Percentiles rank a stretch among this genome's conserved stretches.
These are phyloP conservation scores for Salix viminalis DNA, from an alignment of 345 rosid species.

Conservation along the genomic window DNA sequence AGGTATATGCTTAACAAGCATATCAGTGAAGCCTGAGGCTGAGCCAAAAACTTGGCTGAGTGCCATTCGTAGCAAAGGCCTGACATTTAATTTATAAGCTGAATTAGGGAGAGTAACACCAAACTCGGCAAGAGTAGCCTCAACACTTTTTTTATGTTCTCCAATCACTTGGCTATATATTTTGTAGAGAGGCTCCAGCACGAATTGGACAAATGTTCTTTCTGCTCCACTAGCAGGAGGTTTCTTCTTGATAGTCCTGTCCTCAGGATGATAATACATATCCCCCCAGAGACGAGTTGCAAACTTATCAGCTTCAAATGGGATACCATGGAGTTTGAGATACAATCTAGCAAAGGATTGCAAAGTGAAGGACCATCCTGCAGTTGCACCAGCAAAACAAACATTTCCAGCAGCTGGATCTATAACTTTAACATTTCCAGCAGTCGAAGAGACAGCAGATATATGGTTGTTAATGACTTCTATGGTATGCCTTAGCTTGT, in stretches of 20 bases:
- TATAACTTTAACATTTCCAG: conserved; percentile 75
- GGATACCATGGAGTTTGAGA: conserved; percentile 87
- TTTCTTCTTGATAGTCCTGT: conserved; percentile 64
- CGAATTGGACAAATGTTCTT: conserved; percentile 90
- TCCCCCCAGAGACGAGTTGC: conserved; percentile 97
- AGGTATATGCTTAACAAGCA: conserved; percentile 93
- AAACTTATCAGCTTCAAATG: conserved; percentile 84
- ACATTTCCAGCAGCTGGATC: conserved; percentile 94
- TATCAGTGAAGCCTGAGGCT: conserved; percentile 94
- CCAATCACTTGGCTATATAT: conserved; percentile 98
- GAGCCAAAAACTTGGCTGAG: conserved; percentile 93
- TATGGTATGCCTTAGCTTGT: conserved; percentile 88
- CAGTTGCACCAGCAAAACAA: conserved; percentile 89
- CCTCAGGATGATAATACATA: conserved; percentile 70
- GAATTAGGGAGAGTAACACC: conserved; percentile 91
- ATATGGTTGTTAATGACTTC: conserved; percentile 93
- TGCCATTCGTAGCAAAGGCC: conserved; percentile 86
- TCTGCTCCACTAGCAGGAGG: conserved; percentile 83
- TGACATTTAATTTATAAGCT: conserved; percentile 83
- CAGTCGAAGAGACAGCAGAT: conserved; percentile 78
- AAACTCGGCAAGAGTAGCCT: conserved; percentile 88
- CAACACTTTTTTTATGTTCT: conserved; percentile 96
- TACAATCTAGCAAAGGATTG: conserved; percentile 92
- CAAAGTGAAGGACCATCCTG: conserved; percentile 97
- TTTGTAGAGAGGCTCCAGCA: conserved; percentile 91